Evolutionary conservation across 2,329 filamentous ascomycete species (phyloP), one percentile per base, ranked within the genome.

Genomic region (Lanzia echinophila): DNA sequence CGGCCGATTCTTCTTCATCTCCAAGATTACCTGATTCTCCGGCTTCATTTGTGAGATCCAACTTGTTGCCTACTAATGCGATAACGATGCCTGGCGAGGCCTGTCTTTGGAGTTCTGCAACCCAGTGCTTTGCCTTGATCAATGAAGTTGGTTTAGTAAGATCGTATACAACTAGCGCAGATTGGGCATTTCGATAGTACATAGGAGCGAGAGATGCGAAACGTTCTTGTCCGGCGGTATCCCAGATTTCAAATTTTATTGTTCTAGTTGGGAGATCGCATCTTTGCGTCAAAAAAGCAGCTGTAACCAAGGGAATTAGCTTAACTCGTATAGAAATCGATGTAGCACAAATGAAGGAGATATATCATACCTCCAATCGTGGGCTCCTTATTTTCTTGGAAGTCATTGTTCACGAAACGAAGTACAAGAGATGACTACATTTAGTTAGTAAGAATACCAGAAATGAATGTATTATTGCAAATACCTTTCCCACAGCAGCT

Each of bases 111-210:
- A 99, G 81, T 74, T 99, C 92, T 54, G 92, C 92, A 53, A 99
- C 91, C 92, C 92, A 99, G 78, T 97, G 92, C 75, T 95, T 95
- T 50, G 94, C 94, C 76, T 99, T 97, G 72, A 90, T 84, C 63
- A 99, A 84, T 46, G 90, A 96, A 47, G 90, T 94, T 42, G 91
- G 88, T 73, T 97, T 97, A 59, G 94, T 99, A 65, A 99, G 85
- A 70, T 99, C 92, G 82, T 97, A 99, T 70, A 97, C 92, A 58
- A 99, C 92, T 63, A 99, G 87, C 13, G 94, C 94, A 60, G 91
- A 90, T 75, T 97, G 92, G 49, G 94, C 94, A 71, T 99, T 97
- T 73, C 92, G 90, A 78, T 97, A 97, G 81, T 99, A 99, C 94
- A 97, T 97, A 65, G 92, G 94, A 50, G 94, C 94, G 57, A 97